Percentiles rank a stretch among this genome's conserved stretches.
These are phyloP conservation scores for Stachybotrys echinatus DNA, from an alignment of 2,329 filamentous ascomycete genomes.

Conservation along the genomic window DNA sequence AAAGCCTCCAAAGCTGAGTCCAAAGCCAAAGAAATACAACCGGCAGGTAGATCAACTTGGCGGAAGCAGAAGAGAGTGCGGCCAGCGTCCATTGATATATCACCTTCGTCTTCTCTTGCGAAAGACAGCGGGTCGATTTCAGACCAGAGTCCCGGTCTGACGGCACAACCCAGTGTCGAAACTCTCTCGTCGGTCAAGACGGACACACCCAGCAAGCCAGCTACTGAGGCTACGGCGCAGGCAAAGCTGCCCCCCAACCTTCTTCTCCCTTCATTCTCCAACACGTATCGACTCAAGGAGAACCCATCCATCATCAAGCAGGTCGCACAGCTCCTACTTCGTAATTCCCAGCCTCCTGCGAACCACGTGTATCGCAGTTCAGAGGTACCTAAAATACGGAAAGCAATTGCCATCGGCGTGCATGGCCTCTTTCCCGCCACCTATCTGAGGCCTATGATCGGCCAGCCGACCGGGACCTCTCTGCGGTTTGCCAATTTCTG, in stretches of 20 bases:
- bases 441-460: constrained; percentile 82
- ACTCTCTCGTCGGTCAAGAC: constrained; percentile 3
- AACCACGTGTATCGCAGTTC: constrained; percentile 70
- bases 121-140: neutral
- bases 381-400: constrained; percentile 68
- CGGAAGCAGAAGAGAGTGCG: constrained; percentile 39
- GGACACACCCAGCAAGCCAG: constrained; percentile 19
- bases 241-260: constrained; percentile 52
- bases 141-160: constrained; percentile 4
- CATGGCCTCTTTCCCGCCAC: constrained; percentile 91
- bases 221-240: constrained; percentile 36
- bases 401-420: constrained; percentile 86
- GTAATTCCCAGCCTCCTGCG: constrained; percentile 48
- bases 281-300: constrained; percentile 62
- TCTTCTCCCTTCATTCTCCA: constrained; percentile 63
- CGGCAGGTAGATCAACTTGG: constrained; percentile 24
- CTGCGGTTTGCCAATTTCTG: constrained; percentile 87
- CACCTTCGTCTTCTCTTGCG: constrained; percentile 22
- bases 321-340: constrained; percentile 52
- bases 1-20: constrained; percentile 25
- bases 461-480: constrained; percentile 92
- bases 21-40: constrained; percentile 23
- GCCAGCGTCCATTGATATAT: constrained; percentile 42
- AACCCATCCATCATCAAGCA: constrained; percentile 68
- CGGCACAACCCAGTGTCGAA: constrained; percentile 11